Conservation (phyloP, 2,329 filamentous ascomycete genomes). For the Paraconiothyrium sp. region DNA sequence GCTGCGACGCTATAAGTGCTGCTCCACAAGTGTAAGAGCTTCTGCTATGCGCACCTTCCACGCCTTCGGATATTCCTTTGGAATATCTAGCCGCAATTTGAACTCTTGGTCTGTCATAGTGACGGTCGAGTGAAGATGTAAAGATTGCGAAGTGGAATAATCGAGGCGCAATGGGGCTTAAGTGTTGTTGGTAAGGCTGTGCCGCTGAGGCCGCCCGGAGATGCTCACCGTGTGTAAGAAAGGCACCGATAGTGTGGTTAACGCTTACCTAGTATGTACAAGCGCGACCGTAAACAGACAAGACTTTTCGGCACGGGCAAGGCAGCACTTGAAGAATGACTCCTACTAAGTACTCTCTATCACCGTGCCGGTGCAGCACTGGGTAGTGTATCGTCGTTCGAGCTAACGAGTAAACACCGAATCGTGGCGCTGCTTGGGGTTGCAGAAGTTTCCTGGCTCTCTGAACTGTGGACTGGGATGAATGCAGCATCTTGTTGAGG, state of each 20-base stretch:
- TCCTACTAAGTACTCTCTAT: too few relatives aligned
- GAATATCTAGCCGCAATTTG: constrained; percentile 7
- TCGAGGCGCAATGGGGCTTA: neutral
- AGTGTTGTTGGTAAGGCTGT: constrained; percentile 4
- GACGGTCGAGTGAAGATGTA: neutral
- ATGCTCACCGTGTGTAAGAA: neutral
- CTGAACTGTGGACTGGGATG: too few relatives aligned
- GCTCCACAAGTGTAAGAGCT: neutral
- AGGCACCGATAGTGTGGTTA: neutral
- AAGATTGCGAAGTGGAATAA: neutral
- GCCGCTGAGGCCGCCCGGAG: neutral
- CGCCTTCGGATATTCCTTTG: constrained; percentile 2
- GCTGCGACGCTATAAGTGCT: neutral
- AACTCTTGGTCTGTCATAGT: constrained; percentile 4
- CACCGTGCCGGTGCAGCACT: too few relatives aligned
- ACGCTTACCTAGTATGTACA: neutral
- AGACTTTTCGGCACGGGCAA: neutral
- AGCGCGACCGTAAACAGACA: neutral
- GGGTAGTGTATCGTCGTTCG: too few relatives aligned
- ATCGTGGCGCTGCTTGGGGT: too few relatives aligned
- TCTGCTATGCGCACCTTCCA: neutral
- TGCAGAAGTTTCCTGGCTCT: too few relatives aligned
- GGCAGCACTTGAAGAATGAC: neutral
- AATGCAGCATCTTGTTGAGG: too few relatives aligned
- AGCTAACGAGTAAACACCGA: too few relatives aligned